These are phyloP conservation scores for Arachnomyces sp. DNA, from an alignment of 2,329 filamentous ascomycete genomes.

Conservation along the genomic window DNA sequence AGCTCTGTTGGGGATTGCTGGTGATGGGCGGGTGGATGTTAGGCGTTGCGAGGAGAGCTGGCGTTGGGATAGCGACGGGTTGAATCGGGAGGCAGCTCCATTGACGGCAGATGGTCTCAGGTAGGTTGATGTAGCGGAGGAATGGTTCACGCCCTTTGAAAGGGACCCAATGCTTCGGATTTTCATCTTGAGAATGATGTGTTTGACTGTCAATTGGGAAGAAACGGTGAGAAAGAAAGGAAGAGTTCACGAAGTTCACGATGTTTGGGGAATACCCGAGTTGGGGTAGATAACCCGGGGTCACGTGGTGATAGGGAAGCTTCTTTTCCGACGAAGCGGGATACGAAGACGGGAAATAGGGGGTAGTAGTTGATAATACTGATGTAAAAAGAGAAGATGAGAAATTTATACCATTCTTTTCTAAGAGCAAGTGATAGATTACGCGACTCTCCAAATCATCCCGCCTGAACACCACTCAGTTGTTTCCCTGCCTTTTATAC, in stretches of 20 bases:
- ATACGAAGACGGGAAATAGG: too few species aligned
- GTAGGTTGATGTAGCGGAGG: conserved; percentile 1
- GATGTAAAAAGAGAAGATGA: too few species aligned
- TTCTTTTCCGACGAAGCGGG: too few species aligned
- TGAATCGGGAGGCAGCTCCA: conserved; percentile 22
- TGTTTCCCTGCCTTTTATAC: too few species aligned
- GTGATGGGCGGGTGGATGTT: conserved; percentile 12
- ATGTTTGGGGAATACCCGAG: too few species aligned
- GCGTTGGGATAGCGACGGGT: conserved; percentile 4
- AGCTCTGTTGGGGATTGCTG: conserved; percentile 22
- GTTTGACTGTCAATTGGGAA: neutral
- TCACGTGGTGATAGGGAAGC: conserved; percentile 5
- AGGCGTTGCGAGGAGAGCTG: conserved; percentile 6
- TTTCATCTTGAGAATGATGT: conserved; percentile 6
- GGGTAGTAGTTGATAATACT: too few species aligned
- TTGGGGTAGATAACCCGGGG: neutral
- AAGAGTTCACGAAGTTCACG: too few species aligned
- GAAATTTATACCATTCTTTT: too few species aligned
- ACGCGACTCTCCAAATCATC: too few species aligned
- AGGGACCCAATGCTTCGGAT: conserved; percentile 21
- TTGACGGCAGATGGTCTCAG: conserved; percentile 18
- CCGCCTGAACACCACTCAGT: too few species aligned
- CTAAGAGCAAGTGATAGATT: too few species aligned
- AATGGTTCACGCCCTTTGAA: conserved; percentile 20
- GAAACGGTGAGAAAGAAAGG: neutral